Evolutionary conservation across 371 early-diverging fungal species (phyloP), one percentile per base, ranked within the genome.

Genomic region (Parasitella parasitica): DNA sequence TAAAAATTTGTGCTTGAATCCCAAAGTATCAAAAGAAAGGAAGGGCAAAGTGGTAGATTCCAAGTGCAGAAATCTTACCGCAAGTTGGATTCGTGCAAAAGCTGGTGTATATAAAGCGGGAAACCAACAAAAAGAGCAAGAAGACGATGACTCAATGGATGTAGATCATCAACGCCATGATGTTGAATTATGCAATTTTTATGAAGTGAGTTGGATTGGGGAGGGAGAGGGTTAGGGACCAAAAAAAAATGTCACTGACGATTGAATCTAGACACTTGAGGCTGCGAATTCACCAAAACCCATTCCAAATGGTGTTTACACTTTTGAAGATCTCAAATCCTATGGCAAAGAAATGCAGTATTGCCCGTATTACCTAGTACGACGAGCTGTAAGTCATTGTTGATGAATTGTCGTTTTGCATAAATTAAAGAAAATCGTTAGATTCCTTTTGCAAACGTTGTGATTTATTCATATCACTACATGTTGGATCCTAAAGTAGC

Each of bases 401-500:
- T 7, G 24, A 1, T 9, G 20, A 2, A 7, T 48, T 24, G n/a
- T 18, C n/a, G n/a, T 2, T 1, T 18, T 41, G 22, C 22, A 57
- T 51, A 34, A 15, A 57, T 36, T 58, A n/a, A n/a, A n/a, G n/a
- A n/a, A n/a, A n/a, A n/a, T n/a, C 8, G 18, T 39, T 35, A 93
- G 92, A 81, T 97, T 38, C 76, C 91, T 3, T 84, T 90, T 65
- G 94, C 99, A 38, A 96, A 99, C 71, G 98, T 97, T n/a, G 85
- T 99, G 63, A 96, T 99, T 30, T 99, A 96, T 82, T 94, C 96
- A 50, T 99, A 98, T 75, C 99, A 99, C 76, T 99, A 99, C 74
- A 88, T 99, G 81, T 82, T 99, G 55, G 99, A 99, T 78, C 99
- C 99, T 16, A 96, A 97, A 79, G 97, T 99, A 6, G 98, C 97